Base-by-base conservation (phyloP, 805 yeast genomes). In the Priceomyces medius region DNA sequence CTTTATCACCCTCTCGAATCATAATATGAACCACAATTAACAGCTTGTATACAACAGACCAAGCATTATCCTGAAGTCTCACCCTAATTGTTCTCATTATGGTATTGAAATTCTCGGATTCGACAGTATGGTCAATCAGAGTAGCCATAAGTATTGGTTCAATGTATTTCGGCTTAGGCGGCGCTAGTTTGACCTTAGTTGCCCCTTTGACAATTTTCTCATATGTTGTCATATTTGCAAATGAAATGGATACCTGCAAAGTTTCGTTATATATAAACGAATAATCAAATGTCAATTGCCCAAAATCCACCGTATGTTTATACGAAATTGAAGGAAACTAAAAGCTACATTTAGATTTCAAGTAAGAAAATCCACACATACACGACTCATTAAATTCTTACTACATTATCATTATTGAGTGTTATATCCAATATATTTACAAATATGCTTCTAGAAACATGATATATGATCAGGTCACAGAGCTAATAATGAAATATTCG, bases 151-250 rank as follows among this genome's bases (percentile, higher is more conserved):
- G 72, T 39, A 93, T 88, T 1, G 98, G 98, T 66, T 91, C 98
- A 40, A 93, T 81, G 59, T 93, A 93, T 62, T 93, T 93, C 28
- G 95, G 85, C 65, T 93, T 93, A 5, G 99, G 99, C n/a, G 98
- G 96, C 8, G 98, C 98, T 67, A 88, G 77, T 80, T 70, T 68
- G 45, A 71, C 66, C 52, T 70, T 65, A 48, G 76, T 66, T 50
- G 72, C 73, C 13, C 74, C 73, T 68, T 85, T 86, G 49, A 85
- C 93, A 44, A 84, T 71, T 64, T 85, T 85, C 47, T 82, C 83
- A 56, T 80, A 82, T 1, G 85, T 79, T 2, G 84, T 78, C 85
- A 80, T 79, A 36, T 13, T 31, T 12, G 20, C 16, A 21, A 33
- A 5, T 32, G 16, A 20, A 3, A 18, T 26, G 14, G 14, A 12